A percentile compares a stretch with the other conserved stretches of the same genome.
Evolutionary conservation across 2,329 filamentous ascomycete genomes (phyloP).

Genomic region (Apiospora marii): DNA sequence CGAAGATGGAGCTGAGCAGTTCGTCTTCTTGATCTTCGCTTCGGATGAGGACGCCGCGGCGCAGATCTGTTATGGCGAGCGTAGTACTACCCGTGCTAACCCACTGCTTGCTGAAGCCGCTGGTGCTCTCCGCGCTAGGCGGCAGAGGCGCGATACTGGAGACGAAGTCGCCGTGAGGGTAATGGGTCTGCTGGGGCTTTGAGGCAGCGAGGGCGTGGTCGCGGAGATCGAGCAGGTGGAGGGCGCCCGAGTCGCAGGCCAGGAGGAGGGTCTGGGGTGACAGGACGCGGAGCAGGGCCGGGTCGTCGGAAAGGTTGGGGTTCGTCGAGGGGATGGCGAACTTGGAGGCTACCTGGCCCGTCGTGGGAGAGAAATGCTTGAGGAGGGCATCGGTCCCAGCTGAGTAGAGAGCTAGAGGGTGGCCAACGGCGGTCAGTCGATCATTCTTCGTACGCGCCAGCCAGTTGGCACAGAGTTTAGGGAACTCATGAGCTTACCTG

Average conservation of each 20-base stretch:
- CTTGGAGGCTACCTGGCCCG: slow-evolving; percentile 80
- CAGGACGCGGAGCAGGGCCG: slow-evolving; percentile 81
- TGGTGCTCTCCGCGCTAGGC: slow-evolving; percentile 80
- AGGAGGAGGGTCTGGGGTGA: slow-evolving; percentile 89
- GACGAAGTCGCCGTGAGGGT: slow-evolving; percentile 91
- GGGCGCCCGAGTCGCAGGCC: slow-evolving; percentile 86
- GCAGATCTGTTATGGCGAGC: slow-evolving; percentile 86
- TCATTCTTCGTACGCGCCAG: background rate
- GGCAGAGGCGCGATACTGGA: slow-evolving; percentile 87
- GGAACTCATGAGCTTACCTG: slow-evolving; percentile 57
- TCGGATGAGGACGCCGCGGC: slow-evolving; percentile 83
- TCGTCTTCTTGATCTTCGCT: slow-evolving; percentile 97
- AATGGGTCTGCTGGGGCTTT: slow-evolving; percentile 80
- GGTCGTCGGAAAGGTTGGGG: slow-evolving; percentile 68
- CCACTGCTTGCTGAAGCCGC: slow-evolving; percentile 93
- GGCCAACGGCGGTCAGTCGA: background rate
- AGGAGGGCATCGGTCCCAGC: slow-evolving; percentile 68
- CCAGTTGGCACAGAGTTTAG: background rate
- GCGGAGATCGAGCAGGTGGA: slow-evolving; percentile 89
- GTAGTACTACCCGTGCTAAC: slow-evolving; percentile 92
- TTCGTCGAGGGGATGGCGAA: slow-evolving; percentile 71
- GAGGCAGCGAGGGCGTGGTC: slow-evolving; percentile 62
- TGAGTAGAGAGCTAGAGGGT: slow-evolving; percentile 63
- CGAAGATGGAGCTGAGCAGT: slow-evolving; percentile 80
- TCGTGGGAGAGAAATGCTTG: slow-evolving; percentile 64